phyloP scores from a whole-genome alignment of 2,329 filamentous ascomycete genomes.

The Rhinocladiella mackenziei region DNA sequence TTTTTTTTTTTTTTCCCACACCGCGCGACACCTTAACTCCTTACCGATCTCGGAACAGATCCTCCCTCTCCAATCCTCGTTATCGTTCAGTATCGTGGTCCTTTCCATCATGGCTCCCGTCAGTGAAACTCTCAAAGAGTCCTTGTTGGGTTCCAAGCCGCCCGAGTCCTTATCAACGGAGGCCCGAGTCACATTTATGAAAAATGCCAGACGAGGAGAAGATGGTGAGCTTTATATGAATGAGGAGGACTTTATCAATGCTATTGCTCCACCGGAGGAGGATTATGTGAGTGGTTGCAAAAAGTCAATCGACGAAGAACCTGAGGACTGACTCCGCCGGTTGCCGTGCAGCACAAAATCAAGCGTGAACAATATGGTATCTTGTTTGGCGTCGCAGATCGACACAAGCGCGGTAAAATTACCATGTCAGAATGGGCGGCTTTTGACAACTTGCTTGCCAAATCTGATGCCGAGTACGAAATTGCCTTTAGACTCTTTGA shows the following conservation, averaged over 20 bases:
- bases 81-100: neutral
- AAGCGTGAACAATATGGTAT: slow-evolving; percentile 92
- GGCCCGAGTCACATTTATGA: slow-evolving; percentile 70
- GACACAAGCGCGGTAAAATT: slow-evolving; percentile 67
- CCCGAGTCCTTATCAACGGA: slow-evolving; percentile 66
- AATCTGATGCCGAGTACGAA: slow-evolving; percentile 97
- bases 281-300: slow-evolving; percentile 70
- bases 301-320: neutral
- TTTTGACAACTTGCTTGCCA: slow-evolving; percentile 89
- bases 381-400: slow-evolving; percentile 87
- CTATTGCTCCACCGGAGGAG: slow-evolving; percentile 78
- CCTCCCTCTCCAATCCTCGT: slow-evolving; percentile 1
- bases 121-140: slow-evolving; percentile 73
- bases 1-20: neutral
- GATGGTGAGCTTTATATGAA: slow-evolving; percentile 76
- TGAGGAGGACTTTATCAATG: slow-evolving; percentile 82
- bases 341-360: slow-evolving; percentile 77
- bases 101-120: slow-evolving; percentile 44
- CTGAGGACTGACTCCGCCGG: neutral
- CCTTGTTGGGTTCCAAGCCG: slow-evolving; percentile 61
- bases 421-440: slow-evolving; percentile 81
- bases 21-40: neutral
- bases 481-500: slow-evolving; percentile 98
- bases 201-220: slow-evolving; percentile 70
- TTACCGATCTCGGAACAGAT: slow-evolving; percentile 2